A percentile compares a stretch with the other conserved stretches of the same genome.
These are phyloP conservation scores for Acacia acuminata DNA, from an alignment of 306 rosid genomes.

Conservation along the genomic window DNA sequence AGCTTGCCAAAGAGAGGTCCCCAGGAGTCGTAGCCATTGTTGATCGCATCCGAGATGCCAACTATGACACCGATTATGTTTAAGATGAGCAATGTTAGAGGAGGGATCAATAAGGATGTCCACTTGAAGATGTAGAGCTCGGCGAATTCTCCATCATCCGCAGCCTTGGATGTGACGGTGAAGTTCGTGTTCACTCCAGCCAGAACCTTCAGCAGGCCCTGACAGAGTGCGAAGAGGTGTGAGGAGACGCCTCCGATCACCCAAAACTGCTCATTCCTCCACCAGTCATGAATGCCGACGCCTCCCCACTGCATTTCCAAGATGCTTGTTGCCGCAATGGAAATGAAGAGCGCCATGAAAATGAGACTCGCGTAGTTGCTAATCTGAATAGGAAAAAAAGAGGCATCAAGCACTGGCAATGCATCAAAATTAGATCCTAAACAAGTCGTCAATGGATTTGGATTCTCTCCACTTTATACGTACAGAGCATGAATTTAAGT, in stretches of 20 bases:
- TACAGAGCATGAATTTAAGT: neutral
- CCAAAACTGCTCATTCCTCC: slow-evolving; percentile 98
- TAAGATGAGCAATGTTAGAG: slow-evolving; percentile 72
- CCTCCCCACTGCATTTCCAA: slow-evolving; percentile 98
- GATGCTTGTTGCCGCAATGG: slow-evolving; percentile 81
- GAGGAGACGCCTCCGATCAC: slow-evolving; percentile 91
- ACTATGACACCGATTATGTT: slow-evolving; percentile 84
- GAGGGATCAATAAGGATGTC: slow-evolving; percentile 85
- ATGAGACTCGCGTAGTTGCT: slow-evolving; percentile 86
- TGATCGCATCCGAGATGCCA: slow-evolving; percentile 86
- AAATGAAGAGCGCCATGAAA: slow-evolving; percentile 86
- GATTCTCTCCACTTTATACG: neutral
- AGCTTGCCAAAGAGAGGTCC: slow-evolving; percentile 86
- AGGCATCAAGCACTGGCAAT: slow-evolving; percentile 18
- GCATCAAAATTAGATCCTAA: neutral
- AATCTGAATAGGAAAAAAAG: slow-evolving; percentile 52
- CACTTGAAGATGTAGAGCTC: slow-evolving; percentile 94
- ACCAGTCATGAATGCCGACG: slow-evolving; percentile 91
- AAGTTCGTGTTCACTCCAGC: slow-evolving; percentile 89
- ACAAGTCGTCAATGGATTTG: neutral
- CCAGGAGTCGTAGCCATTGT: slow-evolving; percentile 95
- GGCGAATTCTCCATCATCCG: slow-evolving; percentile 82
- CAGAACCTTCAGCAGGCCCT: slow-evolving; percentile 89
- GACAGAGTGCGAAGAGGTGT: slow-evolving; percentile 82
- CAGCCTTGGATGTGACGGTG: slow-evolving; percentile 89